Percentiles rank a stretch among this genome's conserved stretches.
These are phyloP conservation scores for Zymoseptoria tritici DNA, from an alignment of 2,329 filamentous ascomycete species.

Conservation along the genomic window DNA sequence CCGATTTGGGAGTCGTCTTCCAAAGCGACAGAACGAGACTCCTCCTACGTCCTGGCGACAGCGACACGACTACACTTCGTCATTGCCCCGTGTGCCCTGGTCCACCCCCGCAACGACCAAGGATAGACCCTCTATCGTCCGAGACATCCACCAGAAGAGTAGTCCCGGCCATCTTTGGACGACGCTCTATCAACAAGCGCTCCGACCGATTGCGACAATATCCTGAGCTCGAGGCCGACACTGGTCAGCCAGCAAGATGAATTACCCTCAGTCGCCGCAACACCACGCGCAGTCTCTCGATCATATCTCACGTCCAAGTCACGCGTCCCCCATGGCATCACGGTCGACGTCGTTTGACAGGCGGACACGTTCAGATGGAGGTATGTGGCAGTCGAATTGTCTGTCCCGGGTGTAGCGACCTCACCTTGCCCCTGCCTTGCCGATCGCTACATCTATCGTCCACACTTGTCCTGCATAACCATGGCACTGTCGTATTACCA, in stretches of 20 bases:
- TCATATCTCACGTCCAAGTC: conserved; percentile 18
- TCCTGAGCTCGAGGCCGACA: not conserved
- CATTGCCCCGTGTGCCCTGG: not conserved
- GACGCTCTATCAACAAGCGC: not conserved
- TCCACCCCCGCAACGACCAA: not conserved
- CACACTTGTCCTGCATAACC: not conserved
- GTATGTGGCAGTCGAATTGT: not conserved
- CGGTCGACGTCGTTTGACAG: conserved; percentile 24
- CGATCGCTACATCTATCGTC: not conserved
- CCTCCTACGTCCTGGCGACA: not conserved
- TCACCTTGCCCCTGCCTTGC: not conserved
- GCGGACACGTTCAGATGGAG: conserved; percentile 24
- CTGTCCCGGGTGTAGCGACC: not conserved
- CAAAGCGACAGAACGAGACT: no score
- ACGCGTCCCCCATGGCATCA: conserved; percentile 22
- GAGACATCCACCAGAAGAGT: not conserved
- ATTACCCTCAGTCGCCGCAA: not conserved
- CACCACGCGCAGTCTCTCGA: conserved; percentile 1
- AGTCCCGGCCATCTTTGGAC: not conserved
- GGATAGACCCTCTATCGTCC: not conserved
- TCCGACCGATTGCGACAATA: not conserved
- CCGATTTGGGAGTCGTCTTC: not conserved
- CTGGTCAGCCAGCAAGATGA: not conserved
- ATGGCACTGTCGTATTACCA: conserved; percentile 18
- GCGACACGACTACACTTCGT: not conserved